Evolutionary conservation across 345 rosid species (phyloP).

Genomic region (Citrus sinensis): DVS_A1.0 CM039161.1:16253501-16254000

Average conservation of each 20-base stretch:
- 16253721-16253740: slow-evolving; percentile 64
- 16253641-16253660: slow-evolving; percentile 43
- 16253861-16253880: not conserved
- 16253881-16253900: not conserved
- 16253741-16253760: slow-evolving; percentile 9
- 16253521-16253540: slow-evolving; percentile 39
- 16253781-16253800: slow-evolving; percentile 2
- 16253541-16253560: slow-evolving; percentile 43
- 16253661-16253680: slow-evolving; percentile 44
- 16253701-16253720: slow-evolving; percentile 64
- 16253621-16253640: slow-evolving; percentile 58
- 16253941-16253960: not conserved
- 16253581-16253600: slow-evolving; percentile 49
- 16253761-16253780: slow-evolving; percentile 3
- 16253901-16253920: not conserved
- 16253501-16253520: slow-evolving; percentile 46
- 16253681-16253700: slow-evolving; percentile 51
- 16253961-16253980: not conserved
- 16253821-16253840: not conserved
- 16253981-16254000: not conserved
- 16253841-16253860: not conserved
- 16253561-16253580: slow-evolving; percentile 69
- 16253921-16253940: not conserved
- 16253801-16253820: not conserved
- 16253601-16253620: slow-evolving; percentile 72